Evolutionary conservation across 208 protist species (phyloP), one percentile per base, ranked within the genome.

Genomic region (Naegleria fowleri): DNA sequence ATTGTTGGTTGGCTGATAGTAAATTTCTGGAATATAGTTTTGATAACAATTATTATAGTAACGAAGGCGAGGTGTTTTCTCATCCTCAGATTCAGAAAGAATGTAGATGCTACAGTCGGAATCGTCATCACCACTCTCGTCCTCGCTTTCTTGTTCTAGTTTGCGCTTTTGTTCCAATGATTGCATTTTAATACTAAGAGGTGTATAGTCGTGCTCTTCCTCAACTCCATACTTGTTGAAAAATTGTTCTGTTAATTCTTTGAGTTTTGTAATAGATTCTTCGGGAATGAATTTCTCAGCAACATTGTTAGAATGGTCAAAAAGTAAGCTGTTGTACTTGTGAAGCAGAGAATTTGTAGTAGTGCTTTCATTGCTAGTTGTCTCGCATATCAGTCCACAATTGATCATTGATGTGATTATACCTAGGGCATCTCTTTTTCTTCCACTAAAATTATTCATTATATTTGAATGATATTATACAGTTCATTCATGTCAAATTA

Each of bases 1-100:
- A 13, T 29, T 9, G 9, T 19, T 36, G 29, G 29, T 36, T 36
- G 67, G 29, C n/a, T 9, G 7, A 79, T 79, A 79, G 9, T 79
- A 79, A 2, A 36, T 9, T 79, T 79, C 67, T 36, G 67, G 67
- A 36, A 79, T 79, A 9, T 79, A 79, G 29, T 79, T 79, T 79
- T 79, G 67, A 79, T 79, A 79, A 36, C 67, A 79, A 33, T 79
- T 79, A 79, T 79, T 79, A 9, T 79, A 79, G n/a, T 79, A 79
- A 9, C 25, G 13, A 6, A 79, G 9, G 36, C 6, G 29, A 36
- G 67, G 67, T 79, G 7, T n/a, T 13, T 36, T 13, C 5, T 79
- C 67, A 19, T 67, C 55, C 25, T 79, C 67, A 36, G 7, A 11
- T 79, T 79, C 67, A 25, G 67, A 79, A 0, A 79, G 67, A 36